Evolutionary conservation across 2,329 filamentous ascomycete genomes (phyloP), one percentile per base, ranked within the genome.

Genomic region (Blumeriella jaapii): DNA sequence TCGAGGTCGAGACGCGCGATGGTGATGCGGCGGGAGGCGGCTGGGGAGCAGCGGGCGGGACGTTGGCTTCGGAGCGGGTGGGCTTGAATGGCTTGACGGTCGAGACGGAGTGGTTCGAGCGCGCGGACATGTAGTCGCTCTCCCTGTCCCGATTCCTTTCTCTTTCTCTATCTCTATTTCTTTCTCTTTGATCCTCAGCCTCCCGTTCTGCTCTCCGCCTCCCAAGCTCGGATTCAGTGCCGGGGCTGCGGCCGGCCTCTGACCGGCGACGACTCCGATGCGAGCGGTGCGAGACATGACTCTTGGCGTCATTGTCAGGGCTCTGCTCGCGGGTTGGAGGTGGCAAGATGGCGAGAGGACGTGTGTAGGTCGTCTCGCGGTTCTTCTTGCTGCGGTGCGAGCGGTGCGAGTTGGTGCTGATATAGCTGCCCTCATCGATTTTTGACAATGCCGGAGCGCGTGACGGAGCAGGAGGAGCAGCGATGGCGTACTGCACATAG

Each of bases 381-480:
- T 9, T n/a, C 7, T 9, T n/a, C 12, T 24, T 24, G 22, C 22
- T 24, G 9, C 22, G 22, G 7, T n/a, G 4, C 9, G 9, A 10
- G 9, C 7, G 22, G 7, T 24, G 22, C 10, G 9, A 10, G 9
- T 24, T 24, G 4, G 23, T 13, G 10, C 27, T 31, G 22, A 34
- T 24, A 18, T 45, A 36, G 15, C 38, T 42, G 4, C 42, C 26
- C n/a, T 45, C 42, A 3, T 45, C 42, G 13, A 47, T 45, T 6
- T 34, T 19, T 15, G 34, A 34, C 3, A 47, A 10, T 4, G 38
- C 35, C 12, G 24, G 29, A n/a, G 26, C 32, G 3, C 17, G 13
- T 6, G 19, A 18, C 3, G 24, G 26, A 8, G 34, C n/a, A 5
- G 29, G 35, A 6, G 34, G 20, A 1, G 23, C 19, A 11, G 29